Base-by-base conservation (phyloP, 2,329 filamentous ascomycete genomes). In the Plectosphaerella sp. region DNA sequence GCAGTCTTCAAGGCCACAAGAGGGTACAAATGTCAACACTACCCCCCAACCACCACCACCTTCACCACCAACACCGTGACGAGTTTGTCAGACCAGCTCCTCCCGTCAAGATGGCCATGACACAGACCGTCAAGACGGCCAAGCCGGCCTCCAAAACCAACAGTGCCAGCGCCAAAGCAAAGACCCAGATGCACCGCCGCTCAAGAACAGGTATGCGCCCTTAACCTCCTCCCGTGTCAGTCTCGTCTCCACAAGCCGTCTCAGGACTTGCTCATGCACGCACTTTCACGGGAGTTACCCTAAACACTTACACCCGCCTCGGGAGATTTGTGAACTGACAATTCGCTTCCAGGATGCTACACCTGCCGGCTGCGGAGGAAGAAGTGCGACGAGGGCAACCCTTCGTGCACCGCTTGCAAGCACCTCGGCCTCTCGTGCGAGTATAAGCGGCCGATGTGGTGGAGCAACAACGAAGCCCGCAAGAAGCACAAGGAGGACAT, bases 391-490 rank as follows among this genome's bases (percentile, higher is more conserved):
- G 83, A 87, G 68, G 82, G 80, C 57, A 72, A 76, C 37, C 81
- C 82, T 50, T 72, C 76, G 62, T 87, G 83, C 75, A 79, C 80
- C 15, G 83, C 83, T 55, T 87, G 83, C 78, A 84, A 82, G 61
- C 79, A 84, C 65, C 86, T 99, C 52, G 88, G 89, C 50, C 80
- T 99, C 52, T 79, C 81, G 64, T 99, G 94, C 76, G 91, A 97
- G 77, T 99, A 97, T 77, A 96, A 96, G 79, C 80, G 92, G 66
- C 94, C 94, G 37, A 84, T 89, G 73, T 99, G 94, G 94, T 99
- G 94, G 94, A 89, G 87, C 73, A 97, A 94, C 78, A 88, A 89
- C 65, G 91, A 96, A 58, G 84, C 88, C 65, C 82, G 94, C 61
- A 84, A 87, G 62, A 76, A 86, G 52, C 91, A 97, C 69, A 99